Percentiles rank a stretch among this genome's conserved stretches.
These are phyloP conservation scores for Russula ochroleuca DNA, from an alignment of 768 basidiomycete genomes.

Conservation along the genomic window DNA sequence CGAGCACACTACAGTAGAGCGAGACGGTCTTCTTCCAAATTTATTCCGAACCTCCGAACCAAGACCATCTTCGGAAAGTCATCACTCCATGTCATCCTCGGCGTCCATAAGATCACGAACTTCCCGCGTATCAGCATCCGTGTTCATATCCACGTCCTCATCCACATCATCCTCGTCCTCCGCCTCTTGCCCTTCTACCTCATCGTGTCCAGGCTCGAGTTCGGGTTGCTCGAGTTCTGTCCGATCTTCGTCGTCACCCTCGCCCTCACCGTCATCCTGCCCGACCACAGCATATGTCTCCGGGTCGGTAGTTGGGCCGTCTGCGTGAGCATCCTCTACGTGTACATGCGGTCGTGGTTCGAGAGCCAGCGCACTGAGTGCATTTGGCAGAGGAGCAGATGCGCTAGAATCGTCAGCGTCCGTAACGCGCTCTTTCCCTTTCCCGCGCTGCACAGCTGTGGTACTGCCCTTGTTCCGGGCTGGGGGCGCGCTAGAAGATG, in stretches of 20 bases:
- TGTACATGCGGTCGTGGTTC: constrained; percentile 29
- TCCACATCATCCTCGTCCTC: constrained; percentile 11
- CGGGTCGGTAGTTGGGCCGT: constrained; percentile 18
- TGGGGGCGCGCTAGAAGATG: constrained; percentile 30
- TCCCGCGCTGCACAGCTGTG: constrained; percentile 17
- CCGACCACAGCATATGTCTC: constrained; percentile 30
- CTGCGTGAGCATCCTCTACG: not conserved
- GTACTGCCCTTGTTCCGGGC: constrained; percentile 10
- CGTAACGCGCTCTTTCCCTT: constrained; percentile 22
- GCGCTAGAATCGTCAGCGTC: not conserved
- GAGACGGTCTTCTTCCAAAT: no score
- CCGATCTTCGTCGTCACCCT: constrained; percentile 28
- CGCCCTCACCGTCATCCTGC: constrained; percentile 32
- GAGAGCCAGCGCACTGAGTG: constrained; percentile 26
- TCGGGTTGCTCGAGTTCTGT: constrained; percentile 9
- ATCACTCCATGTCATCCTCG: constrained; percentile 11
- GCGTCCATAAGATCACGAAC: constrained; percentile 10
- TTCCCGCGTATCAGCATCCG: constrained; percentile 3
- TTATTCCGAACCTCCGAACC: no score
- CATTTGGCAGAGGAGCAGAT: constrained; percentile 27
- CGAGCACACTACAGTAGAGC: no score
- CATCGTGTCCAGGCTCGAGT: constrained; percentile 5
- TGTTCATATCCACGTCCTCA: constrained; percentile 16
- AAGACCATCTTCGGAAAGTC: no score
- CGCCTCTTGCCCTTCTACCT: constrained; percentile 2